phyloP scores from a whole-genome alignment of 2,329 filamentous ascomycete species.

The Penicillium sp. region DNA sequence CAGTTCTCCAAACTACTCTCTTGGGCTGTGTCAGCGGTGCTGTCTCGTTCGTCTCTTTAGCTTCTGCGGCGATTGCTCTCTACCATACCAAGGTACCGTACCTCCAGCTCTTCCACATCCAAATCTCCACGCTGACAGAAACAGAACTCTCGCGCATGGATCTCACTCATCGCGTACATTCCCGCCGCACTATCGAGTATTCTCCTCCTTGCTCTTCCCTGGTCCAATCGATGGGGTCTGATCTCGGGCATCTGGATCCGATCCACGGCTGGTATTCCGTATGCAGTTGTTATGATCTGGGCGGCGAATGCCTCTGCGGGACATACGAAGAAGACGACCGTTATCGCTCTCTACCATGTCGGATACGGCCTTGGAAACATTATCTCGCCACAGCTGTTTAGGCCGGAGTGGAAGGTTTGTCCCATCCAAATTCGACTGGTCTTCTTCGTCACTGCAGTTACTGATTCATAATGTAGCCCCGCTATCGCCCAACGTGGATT shows the following conservation, averaged over 20 bases:
- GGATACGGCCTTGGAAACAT: constrained; percentile 50
- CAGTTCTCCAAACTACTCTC: constrained; percentile 31
- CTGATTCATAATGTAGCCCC: not conserved
- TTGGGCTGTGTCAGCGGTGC: constrained; percentile 32
- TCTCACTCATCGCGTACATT: constrained; percentile 40
- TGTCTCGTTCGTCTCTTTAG: constrained; percentile 34
- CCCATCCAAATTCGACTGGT: not conserved
- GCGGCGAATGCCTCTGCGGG: constrained; percentile 45
- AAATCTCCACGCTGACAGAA: too few species aligned
- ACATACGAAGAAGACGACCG: constrained; percentile 52
- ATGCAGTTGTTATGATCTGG: constrained; percentile 48
- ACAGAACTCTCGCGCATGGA: constrained; percentile 9
- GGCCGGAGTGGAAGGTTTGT: constrained; percentile 36
- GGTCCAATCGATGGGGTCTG: constrained; percentile 45
- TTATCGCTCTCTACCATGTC: constrained; percentile 33
- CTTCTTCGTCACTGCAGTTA: not conserved
- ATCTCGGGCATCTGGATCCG: constrained; percentile 45
- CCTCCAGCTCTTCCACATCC: too few species aligned
- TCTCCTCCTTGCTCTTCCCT: constrained; percentile 42
- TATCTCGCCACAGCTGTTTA: constrained; percentile 50
- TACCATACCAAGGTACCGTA: constrained; percentile 35
- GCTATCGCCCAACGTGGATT: constrained; percentile 3
- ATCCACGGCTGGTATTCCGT: constrained; percentile 43
- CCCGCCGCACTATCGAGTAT: constrained; percentile 44
- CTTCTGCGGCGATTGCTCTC: constrained; percentile 34